Conservation (phyloP, 495 filamentous ascomycete species). For the Cercophora samala region DNA sequence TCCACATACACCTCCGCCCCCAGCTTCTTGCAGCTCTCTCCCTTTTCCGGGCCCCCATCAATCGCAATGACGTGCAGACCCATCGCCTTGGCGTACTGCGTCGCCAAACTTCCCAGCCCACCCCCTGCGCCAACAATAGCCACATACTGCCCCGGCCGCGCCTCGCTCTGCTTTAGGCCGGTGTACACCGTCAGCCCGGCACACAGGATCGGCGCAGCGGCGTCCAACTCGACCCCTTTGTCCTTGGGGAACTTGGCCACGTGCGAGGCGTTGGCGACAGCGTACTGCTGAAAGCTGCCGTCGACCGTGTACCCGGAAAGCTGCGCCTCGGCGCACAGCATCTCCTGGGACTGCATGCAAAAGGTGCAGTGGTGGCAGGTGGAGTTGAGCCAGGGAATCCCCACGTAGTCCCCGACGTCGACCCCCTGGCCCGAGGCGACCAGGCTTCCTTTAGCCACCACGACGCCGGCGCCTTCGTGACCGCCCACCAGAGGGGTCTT, state of each 20-base stretch:
- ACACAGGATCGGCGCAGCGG: slow-evolving; percentile 75
- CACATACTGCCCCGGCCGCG: slow-evolving; percentile 66
- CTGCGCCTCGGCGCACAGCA: slow-evolving; percentile 64
- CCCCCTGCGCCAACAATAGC: slow-evolving; percentile 83
- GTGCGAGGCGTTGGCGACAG: slow-evolving; percentile 75
- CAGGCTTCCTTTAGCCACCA: slow-evolving; percentile 70
- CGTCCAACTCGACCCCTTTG: slow-evolving; percentile 61
- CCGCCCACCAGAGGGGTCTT: slow-evolving; percentile 83
- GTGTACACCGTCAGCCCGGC: slow-evolving; percentile 89
- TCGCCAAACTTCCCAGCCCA: slow-evolving; percentile 71
- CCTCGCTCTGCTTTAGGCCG: slow-evolving; percentile 73
- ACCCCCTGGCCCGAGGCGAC: slow-evolving; percentile 54
- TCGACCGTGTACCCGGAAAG: slow-evolving; percentile 87
- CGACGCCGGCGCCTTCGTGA: slow-evolving; percentile 84
- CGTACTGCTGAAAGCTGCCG: slow-evolving; percentile 87
- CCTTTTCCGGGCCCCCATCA: slow-evolving; percentile 74
- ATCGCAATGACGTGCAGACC: slow-evolving; percentile 75
- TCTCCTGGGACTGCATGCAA: slow-evolving; percentile 63
- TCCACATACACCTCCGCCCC: slow-evolving; percentile 72
- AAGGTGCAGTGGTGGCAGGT: slow-evolving; percentile 73
- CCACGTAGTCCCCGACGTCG: slow-evolving; percentile 73
- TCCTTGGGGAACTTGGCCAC: slow-evolving; percentile 68
- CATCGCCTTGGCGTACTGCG: slow-evolving; percentile 85
- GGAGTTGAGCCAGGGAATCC: slow-evolving; percentile 87
- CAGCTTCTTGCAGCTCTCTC: slow-evolving; percentile 61